A percentile compares a stretch with the other conserved stretches of the same genome.
Evolutionary conservation across 345 rosid genomes (phyloP).

Genomic region (Populus alba): DNA sequence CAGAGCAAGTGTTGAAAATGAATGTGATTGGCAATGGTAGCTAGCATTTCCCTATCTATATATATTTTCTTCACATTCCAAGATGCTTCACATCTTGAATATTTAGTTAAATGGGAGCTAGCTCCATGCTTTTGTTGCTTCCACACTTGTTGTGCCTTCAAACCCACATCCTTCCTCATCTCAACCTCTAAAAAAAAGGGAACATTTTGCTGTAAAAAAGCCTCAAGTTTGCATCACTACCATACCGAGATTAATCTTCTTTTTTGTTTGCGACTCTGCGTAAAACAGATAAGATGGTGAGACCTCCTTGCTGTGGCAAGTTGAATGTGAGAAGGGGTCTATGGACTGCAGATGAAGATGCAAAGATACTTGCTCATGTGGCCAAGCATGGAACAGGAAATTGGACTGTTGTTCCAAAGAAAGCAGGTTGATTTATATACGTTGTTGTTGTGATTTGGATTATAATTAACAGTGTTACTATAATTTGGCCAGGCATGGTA

Average conservation of each 20-base stretch:
- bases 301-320: conserved; percentile 47
- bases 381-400: conserved; percentile 59
- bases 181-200: conserved; percentile 7
- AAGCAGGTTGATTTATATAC: conserved; percentile 2
- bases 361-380: conserved; percentile 50
- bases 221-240: neutral
- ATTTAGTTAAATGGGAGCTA: conserved; percentile 24
- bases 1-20: neutral
- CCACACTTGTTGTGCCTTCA: conserved; percentile 28
- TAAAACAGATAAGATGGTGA: conserved; percentile 4
- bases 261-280: neutral
- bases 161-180: conserved; percentile 25
- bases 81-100: conserved; percentile 38
- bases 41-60: neutral
- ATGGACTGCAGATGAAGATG: conserved; percentile 65
- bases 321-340: conserved; percentile 37
- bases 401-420: conserved; percentile 53
- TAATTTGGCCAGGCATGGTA: too few species aligned
- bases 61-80: neutral
- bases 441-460: too few species aligned
- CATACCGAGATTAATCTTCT: neutral
- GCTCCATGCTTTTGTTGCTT: conserved; percentile 52
- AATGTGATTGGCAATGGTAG: neutral
- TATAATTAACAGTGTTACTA: too few species aligned
- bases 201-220: conserved; percentile 11